Evolutionary conservation across 306 rosid genomes (phyloP), one percentile per base, ranked within the genome.

Genomic region (Inga leiocalycina): DNA sequence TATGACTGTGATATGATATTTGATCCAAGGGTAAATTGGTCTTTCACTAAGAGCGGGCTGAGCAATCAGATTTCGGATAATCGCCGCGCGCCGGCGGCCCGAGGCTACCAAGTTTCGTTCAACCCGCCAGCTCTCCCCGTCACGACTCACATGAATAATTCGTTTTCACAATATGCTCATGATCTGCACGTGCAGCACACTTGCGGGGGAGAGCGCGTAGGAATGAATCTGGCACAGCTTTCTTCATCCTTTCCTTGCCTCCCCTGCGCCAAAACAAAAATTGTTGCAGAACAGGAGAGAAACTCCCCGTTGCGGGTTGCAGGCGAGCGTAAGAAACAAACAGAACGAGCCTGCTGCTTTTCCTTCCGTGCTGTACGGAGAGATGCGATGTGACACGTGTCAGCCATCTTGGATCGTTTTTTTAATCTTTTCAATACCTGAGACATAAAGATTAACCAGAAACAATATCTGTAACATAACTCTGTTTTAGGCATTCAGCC

Each of bases 361-460:
- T 2, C 35, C 54, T 22, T 61, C 80, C 80, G 32, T 24, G 56
- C 80, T 59, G 71, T 44, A 59, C 80, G 65, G 32, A 75, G 11
- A 19, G 5, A 32, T 32, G 65, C 46, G 64, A 51, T 75, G 46
- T 52, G 66, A 16, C 66, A 75, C 66, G 66, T 52, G 66, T 51
- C 78, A 34, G 10, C 15, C 1, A 19, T 69, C 30, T 35, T 62
- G 12, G 8, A 16, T 17, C 5, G 16, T 37, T 13, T 56, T 49
- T 52, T 56, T 19, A 19, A 54, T 19, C 62, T 56, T 56, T 56
- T 56, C 62, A 19, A 56, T 7, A 19, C 62, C 62, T 20, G 62
- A 56, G 62, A 56, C 27, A 7, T 54, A 56, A 56, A 20, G 20
- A 19, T 54, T 17, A 56, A 56, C 2, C 12, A 56, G n/a, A 10